phyloP scores from a whole-genome alignment of 73 alveolate genomes.

The Paraurostyla sp. region DNA sequence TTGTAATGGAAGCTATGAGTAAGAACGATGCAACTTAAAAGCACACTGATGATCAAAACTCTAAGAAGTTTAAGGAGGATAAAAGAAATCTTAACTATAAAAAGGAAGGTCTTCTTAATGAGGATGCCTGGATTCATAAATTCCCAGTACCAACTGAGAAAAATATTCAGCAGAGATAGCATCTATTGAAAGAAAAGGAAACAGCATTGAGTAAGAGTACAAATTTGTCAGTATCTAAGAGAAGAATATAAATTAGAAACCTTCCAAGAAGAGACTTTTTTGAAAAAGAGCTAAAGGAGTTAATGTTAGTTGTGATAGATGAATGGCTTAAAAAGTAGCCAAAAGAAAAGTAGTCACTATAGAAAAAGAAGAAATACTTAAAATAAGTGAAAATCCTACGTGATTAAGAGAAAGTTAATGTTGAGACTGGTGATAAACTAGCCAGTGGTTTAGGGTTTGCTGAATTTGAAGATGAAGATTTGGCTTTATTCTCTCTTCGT shows the following conservation, averaged over 20 bases:
- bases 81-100: conserved; percentile 49
- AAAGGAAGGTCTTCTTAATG: conserved; percentile 68
- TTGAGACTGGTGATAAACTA: conserved; percentile 50
- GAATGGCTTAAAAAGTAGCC: conserved; percentile 41
- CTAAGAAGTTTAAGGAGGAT: conserved; percentile 50
- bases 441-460: conserved; percentile 71
- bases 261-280: conserved; percentile 59
- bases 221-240: conserved; percentile 29
- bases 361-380: conserved; percentile 19
- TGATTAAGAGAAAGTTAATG: conserved; percentile 59
- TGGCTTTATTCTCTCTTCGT: conserved; percentile 53
- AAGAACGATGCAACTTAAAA: conserved; percentile 11
- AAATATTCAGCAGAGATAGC: conserved; percentile 58
- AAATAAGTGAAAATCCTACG: conserved; percentile 59
- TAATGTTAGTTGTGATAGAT: conserved; percentile 20
- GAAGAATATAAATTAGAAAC: conserved; percentile 54
- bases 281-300: conserved; percentile 55
- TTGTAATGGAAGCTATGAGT: conserved; percentile 59
- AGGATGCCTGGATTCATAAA: conserved; percentile 57
- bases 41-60: neutral
- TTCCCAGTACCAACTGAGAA: conserved; percentile 11
- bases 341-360: neutral
- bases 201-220: conserved; percentile 26
- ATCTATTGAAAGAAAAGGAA: conserved; percentile 42
- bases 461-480: conserved; percentile 53